A percentile compares a stretch with the other conserved stretches of the same genome.
Evolutionary conservation across 352 stramenopile genomes (phyloP).

Genomic region (Phytophthora ohioensis): DNA sequence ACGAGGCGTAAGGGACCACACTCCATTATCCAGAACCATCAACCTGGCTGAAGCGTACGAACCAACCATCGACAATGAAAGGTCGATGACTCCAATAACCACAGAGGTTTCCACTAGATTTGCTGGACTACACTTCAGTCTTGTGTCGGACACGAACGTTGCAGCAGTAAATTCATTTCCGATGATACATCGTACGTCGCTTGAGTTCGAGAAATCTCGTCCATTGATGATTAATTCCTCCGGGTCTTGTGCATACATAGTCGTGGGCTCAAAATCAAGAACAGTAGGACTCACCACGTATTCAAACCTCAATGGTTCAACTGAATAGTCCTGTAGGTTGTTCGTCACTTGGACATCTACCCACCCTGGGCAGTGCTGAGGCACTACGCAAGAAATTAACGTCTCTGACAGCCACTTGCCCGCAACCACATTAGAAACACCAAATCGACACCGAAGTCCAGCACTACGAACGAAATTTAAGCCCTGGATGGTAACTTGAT

Average conservation of each 20-base stretch:
- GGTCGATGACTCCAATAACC: slow-evolving; percentile 46
- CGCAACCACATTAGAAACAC: slow-evolving; percentile 37
- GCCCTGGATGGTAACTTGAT: slow-evolving; percentile 41
- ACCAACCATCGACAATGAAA: slow-evolving; percentile 36
- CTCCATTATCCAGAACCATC: slow-evolving; percentile 23
- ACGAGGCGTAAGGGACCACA: slow-evolving; percentile 29
- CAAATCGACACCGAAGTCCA: slow-evolving; percentile 55
- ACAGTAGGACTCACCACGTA: slow-evolving; percentile 48
- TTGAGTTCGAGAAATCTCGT: slow-evolving; percentile 52
- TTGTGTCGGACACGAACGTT: slow-evolving; percentile 38
- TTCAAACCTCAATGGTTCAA: slow-evolving; percentile 41
- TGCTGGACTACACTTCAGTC: slow-evolving; percentile 31
- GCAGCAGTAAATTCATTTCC: slow-evolving; percentile 37
- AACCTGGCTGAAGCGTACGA: slow-evolving; percentile 28
- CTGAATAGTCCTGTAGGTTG: slow-evolving; percentile 65
- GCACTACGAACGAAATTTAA: slow-evolving; percentile 45
- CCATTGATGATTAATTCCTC: slow-evolving; percentile 35
- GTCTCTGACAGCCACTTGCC: slow-evolving; percentile 48
- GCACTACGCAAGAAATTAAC: slow-evolving; percentile 41
- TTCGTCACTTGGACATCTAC: slow-evolving; percentile 59
- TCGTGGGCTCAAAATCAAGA: slow-evolving; percentile 40
- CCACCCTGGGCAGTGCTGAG: slow-evolving; percentile 36
- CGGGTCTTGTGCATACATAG: slow-evolving; percentile 15
- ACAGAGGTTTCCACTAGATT: slow-evolving; percentile 21
- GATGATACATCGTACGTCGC: slow-evolving; percentile 43